These are phyloP conservation scores for Pleurotus platypus DNA, from an alignment of 768 basidiomycete genomes.

Conservation along the genomic window DNA sequence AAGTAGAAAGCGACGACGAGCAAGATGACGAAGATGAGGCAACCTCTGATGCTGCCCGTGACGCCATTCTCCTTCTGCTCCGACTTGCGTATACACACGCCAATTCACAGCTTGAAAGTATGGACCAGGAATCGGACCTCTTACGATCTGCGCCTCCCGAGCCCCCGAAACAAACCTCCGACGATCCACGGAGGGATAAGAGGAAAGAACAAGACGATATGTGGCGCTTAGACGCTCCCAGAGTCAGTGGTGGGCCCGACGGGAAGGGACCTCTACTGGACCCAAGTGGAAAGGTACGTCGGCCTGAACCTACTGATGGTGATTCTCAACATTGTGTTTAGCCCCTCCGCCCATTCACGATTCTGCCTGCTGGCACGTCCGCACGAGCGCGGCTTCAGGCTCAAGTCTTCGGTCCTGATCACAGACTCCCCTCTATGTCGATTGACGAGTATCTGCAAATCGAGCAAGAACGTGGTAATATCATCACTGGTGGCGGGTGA, in stretches of 20 bases:
- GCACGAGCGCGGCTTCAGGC: constrained; percentile 71
- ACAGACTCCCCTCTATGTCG: constrained; percentile 91
- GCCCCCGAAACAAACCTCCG: constrained; percentile 25
- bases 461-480: constrained; percentile 79
- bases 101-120: constrained; percentile 59
- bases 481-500: constrained; percentile 86
- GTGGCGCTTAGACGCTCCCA: constrained; percentile 72
- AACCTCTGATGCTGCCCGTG: constrained; percentile 63
- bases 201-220: constrained; percentile 45
- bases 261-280: constrained; percentile 69
- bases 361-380: constrained; percentile 68
- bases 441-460: constrained; percentile 92
- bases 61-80: constrained; percentile 66
- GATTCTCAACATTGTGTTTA: constrained; percentile 26
- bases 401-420: constrained; percentile 80
- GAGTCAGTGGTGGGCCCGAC: constrained; percentile 36
- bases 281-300: constrained; percentile 65
- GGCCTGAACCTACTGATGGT: background rate
- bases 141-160: constrained; percentile 52
- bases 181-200: constrained; percentile 35
- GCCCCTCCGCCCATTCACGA: constrained; percentile 91
- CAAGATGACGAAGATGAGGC: constrained; percentile 52
- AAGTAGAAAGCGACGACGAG: constrained; percentile 16
- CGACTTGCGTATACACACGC: constrained; percentile 72
- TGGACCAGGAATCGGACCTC: constrained; percentile 71